Evolutionary conservation across 1,139 yeast genomes (phyloP).

Genomic region (Diutina sp.): DNA sequence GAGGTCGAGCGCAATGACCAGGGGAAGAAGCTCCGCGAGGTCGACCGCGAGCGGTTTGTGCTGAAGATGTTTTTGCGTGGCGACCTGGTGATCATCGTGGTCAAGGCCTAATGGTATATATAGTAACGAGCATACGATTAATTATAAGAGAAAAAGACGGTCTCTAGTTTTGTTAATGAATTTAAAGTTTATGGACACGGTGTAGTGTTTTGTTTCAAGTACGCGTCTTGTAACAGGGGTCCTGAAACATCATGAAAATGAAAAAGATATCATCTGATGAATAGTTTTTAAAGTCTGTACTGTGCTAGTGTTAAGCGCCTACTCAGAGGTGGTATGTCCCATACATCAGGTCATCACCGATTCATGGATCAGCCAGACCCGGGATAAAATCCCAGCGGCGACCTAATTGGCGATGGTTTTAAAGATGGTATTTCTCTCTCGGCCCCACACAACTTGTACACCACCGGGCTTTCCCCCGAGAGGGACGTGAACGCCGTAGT

Average conservation of each 20-base stretch:
- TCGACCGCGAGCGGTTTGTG: conserved; percentile 73
- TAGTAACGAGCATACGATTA: not conserved
- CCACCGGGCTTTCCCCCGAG: not conserved
- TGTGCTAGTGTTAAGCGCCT: too few species aligned
- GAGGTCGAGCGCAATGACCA: conserved; percentile 52
- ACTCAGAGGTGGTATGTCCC: not conserved
- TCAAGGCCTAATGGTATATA: conserved; percentile 27
- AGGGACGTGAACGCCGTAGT: not conserved
- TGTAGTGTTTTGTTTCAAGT: too few species aligned
- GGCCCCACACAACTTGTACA: not conserved
- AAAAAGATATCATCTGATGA: too few species aligned
- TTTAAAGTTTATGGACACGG: too few species aligned
- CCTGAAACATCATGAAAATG: too few species aligned
- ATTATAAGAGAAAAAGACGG: not conserved
- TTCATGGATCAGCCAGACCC: conserved; percentile 3
- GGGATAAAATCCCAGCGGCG: not conserved
- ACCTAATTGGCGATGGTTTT: conserved; percentile 2
- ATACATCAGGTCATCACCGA: conserved; percentile 3
- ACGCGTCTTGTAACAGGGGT: too few species aligned
- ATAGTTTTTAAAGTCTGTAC: too few species aligned
- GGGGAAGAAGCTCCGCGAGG: conserved; percentile 60
- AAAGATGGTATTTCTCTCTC: conserved; percentile 1
- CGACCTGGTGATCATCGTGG: conserved; percentile 80
- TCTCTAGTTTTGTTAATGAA: too few species aligned
- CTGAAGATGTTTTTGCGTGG: conserved; percentile 89